phyloP scores from a whole-genome alignment of 164 flowering plant species.

The Berberis thunbergii region DNA sequence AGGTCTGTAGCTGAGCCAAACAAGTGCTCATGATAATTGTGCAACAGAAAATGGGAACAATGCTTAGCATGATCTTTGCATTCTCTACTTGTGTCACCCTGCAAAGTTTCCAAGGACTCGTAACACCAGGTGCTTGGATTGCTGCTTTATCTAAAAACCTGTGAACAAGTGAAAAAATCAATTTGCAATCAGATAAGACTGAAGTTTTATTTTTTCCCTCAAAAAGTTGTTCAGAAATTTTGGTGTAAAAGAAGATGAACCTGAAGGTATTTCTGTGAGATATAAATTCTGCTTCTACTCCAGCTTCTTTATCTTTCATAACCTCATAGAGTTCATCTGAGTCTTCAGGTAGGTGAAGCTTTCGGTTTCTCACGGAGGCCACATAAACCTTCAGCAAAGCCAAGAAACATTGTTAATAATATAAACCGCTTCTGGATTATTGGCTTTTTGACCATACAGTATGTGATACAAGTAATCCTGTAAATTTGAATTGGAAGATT shows the following conservation, averaged over 20 bases:
- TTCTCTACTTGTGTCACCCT: conserved; percentile 20
- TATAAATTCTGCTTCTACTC: conserved; percentile 29
- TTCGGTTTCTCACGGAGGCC: conserved; percentile 49
- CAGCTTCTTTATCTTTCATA: conserved; percentile 35
- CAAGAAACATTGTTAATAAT: too few species aligned
- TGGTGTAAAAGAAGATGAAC: conserved; percentile 12
- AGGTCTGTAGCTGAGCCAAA: too few species aligned
- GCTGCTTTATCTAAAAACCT: conserved; percentile 57
- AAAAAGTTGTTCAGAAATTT: background rate
- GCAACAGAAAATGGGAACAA: conserved; percentile 6
- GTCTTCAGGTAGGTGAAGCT: conserved; percentile 35
- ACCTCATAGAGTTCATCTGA: conserved; percentile 51
- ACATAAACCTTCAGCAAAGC: conserved; percentile 41
- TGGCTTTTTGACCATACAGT: too few species aligned
- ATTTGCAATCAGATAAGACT: background rate
- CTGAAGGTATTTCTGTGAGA: conserved; percentile 52
- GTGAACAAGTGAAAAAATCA: background rate
- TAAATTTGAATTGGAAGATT: too few species aligned
- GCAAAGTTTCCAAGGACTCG: conserved; percentile 42
- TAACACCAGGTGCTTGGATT: conserved; percentile 18
- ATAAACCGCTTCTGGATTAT: too few species aligned
- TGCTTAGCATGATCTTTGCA: conserved; percentile 21
- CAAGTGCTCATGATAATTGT: too few species aligned
- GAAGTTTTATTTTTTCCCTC: background rate
- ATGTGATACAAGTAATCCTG: too few species aligned